A percentile compares a stretch with the other conserved stretches of the same genome.
Conservation (phyloP, 2,329 filamentous ascomycete genomes). For the Paraphaeosphaeria minitans region DNA sequence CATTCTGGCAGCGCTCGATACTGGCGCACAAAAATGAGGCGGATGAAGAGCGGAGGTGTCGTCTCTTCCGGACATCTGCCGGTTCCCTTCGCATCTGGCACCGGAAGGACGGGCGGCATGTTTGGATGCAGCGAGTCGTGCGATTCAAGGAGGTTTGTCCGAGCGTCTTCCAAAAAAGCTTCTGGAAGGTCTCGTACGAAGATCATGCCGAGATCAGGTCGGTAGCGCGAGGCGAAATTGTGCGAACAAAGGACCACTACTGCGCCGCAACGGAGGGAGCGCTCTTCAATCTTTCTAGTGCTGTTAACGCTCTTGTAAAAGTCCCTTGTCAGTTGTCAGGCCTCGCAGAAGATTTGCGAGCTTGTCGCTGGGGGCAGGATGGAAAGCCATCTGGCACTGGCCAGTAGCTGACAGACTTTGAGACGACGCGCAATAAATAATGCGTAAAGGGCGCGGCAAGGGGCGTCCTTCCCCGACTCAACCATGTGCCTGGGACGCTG, state of each 20-base stretch:
- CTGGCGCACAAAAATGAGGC: constrained; percentile 9
- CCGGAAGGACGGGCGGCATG: constrained; percentile 21
- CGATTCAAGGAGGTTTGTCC: constrained; percentile 23
- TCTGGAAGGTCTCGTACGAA: constrained; percentile 19
- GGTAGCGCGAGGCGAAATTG: constrained; percentile 9
- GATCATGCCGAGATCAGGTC: constrained; percentile 13
- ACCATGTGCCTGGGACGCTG: constrained; percentile 23
- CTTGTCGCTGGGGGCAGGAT: neutral
- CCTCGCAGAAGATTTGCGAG: constrained; percentile 3
- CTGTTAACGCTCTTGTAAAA: neutral
- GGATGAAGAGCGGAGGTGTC: constrained; percentile 22
- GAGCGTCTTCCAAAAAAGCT: constrained; percentile 40
- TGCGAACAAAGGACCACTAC: neutral
- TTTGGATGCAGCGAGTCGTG: constrained; percentile 19
- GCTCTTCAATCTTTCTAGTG: neutral
- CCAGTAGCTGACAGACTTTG: constrained; percentile 9
- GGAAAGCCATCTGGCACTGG: neutral
- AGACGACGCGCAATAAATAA: constrained; percentile 5
- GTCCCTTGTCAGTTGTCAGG: neutral
- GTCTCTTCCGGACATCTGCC: constrained; percentile 28
- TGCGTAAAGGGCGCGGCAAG: constrained; percentile 8
- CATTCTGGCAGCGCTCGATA: constrained; percentile 17
- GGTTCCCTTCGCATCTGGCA: constrained; percentile 20
- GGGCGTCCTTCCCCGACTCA: constrained; percentile 19
- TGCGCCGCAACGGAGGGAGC: neutral